These are phyloP conservation scores for Taiozyma sp. DNA, from an alignment of 1,139 yeast genomes.

Conservation along the genomic window DNA sequence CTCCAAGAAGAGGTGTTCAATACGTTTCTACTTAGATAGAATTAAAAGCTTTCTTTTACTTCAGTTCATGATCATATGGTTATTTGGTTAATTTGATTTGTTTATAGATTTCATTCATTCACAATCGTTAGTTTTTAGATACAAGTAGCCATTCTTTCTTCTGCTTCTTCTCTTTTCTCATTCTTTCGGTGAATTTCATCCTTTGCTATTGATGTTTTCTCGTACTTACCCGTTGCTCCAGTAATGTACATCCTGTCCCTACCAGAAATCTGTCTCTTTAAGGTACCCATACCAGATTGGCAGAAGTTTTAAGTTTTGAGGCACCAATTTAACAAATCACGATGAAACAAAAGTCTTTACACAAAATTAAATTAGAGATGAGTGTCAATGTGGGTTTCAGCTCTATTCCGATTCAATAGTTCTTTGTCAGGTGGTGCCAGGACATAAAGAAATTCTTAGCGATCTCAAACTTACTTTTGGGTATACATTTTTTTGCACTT, in stretches of 20 bases:
- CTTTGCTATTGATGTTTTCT: no score
- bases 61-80: not conserved
- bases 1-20: conserved; percentile 39
- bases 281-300: not conserved
- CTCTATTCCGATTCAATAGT: no score
- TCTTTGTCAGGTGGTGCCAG: no score
- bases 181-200: no score
- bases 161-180: no score
- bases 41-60: not conserved
- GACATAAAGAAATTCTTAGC: no score
- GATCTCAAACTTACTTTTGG: no score
- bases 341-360: not conserved
- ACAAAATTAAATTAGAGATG: not conserved
- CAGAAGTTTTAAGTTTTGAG: not conserved
- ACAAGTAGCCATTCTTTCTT: no score
- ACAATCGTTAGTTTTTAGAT: not conserved
- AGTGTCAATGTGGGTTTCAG: not conserved
- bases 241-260: not conserved
- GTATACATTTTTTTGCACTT: not conserved
- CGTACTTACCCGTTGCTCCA: no score
- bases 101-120: not conserved
- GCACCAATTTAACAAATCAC: not conserved
- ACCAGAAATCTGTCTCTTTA: not conserved
- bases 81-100: not conserved
- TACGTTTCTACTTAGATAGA: not conserved